phyloP scores from a whole-genome alignment of 2,329 filamentous ascomycete genomes.

The Colletotrichum graminicola region DNA sequence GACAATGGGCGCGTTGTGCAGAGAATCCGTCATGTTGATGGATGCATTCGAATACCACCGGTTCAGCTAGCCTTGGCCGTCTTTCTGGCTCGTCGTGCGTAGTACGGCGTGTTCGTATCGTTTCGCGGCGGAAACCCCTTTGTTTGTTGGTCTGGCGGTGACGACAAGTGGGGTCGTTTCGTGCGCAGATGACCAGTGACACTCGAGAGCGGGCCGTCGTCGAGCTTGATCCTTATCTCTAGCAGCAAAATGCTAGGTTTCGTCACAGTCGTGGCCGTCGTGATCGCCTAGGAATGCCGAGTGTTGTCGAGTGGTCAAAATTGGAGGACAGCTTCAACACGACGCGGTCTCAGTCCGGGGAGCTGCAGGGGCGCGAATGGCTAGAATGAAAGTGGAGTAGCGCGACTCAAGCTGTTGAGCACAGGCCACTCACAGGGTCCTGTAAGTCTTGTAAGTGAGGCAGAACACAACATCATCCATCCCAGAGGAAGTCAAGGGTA shows the following conservation, averaged over 20 bases:
- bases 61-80: not conserved
- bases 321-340: constrained; percentile 43
- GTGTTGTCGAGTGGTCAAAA: constrained; percentile 36
- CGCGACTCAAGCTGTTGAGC: constrained; percentile 29
- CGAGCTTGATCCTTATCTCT: not conserved
- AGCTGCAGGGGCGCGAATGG: constrained; percentile 43
- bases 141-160: constrained; percentile 41
- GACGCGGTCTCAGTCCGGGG: constrained; percentile 42
- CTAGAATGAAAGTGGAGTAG: constrained; percentile 39
- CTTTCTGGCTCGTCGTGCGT: constrained; percentile 16
- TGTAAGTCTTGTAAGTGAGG: constrained; percentile 27
- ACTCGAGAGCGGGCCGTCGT: not conserved
- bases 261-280: constrained; percentile 33
- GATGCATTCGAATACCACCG: constrained; percentile 34
- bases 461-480: not conserved
- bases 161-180: constrained; percentile 31
- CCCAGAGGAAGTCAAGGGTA: not conserved
- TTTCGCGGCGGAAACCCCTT: constrained; percentile 34
- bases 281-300: constrained; percentile 15
- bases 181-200: not conserved
- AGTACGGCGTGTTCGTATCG: constrained; percentile 25
- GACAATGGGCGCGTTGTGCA: constrained; percentile 98
- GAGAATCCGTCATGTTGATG: constrained; percentile 66
- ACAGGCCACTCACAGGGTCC: constrained; percentile 33
- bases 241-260: constrained; percentile 1